phyloP scores from a whole-genome alignment of 2,329 filamentous ascomycete genomes.

The Aureobasidium melanogenum region DNA sequence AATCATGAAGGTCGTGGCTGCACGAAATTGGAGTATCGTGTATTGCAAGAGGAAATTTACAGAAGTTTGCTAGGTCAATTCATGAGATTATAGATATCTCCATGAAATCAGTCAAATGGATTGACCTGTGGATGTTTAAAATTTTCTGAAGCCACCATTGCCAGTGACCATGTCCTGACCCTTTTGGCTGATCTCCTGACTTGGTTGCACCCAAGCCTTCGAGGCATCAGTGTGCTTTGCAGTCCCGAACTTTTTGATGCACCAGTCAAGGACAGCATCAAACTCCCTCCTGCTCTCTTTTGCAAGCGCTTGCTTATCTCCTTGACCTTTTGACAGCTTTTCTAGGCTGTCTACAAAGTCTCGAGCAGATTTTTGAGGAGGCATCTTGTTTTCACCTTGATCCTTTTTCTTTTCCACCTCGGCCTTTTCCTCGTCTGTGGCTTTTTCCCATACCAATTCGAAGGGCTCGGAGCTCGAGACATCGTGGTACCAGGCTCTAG shows the following conservation, averaged over 20 bases:
- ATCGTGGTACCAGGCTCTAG: constrained; percentile 40
- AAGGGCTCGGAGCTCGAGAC: constrained; percentile 31
- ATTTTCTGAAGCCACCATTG: constrained; percentile 36
- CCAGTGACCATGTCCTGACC: constrained; percentile 37
- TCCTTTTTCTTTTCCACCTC: background rate
- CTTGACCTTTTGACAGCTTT: constrained; percentile 24
- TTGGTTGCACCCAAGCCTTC: constrained; percentile 33
- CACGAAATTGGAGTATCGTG: background rate
- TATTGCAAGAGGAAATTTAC: background rate
- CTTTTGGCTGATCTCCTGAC: constrained; percentile 32
- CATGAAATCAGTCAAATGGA: background rate
- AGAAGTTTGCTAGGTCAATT: background rate
- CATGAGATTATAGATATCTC: background rate
- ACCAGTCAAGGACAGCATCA: constrained; percentile 34
- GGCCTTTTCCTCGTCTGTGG: background rate
- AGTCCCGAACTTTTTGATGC: constrained; percentile 37
- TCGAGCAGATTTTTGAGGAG: constrained; percentile 17
- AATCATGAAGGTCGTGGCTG: too few relatives aligned
- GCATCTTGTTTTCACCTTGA: constrained; percentile 11
- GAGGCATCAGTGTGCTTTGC: constrained; percentile 35
- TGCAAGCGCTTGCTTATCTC: constrained; percentile 26
- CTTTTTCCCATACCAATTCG: constrained; percentile 24
- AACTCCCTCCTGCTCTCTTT: constrained; percentile 32
- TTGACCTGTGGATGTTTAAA: constrained; percentile 24
- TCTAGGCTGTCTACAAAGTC: constrained; percentile 31